A percentile compares a stretch with the other conserved stretches of the same genome.
phyloP scores from a whole-genome alignment of 2,329 filamentous ascomycete genomes.

The Aspergillus vadensis region DNA sequence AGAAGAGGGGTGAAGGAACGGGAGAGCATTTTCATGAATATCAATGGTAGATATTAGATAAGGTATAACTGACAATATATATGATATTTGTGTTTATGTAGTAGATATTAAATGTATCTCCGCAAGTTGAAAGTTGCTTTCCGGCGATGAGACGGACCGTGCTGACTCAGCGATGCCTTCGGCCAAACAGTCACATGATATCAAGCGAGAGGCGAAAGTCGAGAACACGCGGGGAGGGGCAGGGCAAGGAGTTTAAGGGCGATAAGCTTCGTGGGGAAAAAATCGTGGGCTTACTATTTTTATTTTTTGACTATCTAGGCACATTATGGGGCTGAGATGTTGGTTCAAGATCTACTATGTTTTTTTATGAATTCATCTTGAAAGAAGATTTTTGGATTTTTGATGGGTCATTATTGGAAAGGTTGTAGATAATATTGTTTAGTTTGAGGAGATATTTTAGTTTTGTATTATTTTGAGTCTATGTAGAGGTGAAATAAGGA shows the following conservation, averaged over 20 bases:
- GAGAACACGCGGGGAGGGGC: conserved; percentile 26
- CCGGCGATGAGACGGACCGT: background rate
- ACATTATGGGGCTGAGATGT: too few species aligned
- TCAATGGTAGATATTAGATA: too few species aligned
- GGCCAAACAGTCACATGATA: conserved; percentile 23
- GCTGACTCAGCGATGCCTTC: conserved; percentile 19
- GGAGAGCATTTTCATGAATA: too few species aligned
- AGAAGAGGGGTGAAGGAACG: background rate
- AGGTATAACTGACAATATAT: too few species aligned
- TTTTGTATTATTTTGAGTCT: too few species aligned
- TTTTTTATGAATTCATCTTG: too few species aligned
- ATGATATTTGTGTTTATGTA: background rate
- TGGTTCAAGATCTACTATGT: too few species aligned
- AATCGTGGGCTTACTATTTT: background rate
- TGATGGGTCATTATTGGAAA: too few species aligned
- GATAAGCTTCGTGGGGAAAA: conserved; percentile 33
- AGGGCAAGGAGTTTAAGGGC: conserved; percentile 27
- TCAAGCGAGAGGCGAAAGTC: conserved; percentile 19
- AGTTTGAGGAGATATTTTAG: too few species aligned
- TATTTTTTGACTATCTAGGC: background rate
- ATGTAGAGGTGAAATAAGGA: too few species aligned
- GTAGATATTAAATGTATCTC: background rate
- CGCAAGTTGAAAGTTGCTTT: background rate
- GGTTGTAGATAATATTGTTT: too few species aligned
- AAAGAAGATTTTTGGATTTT: too few species aligned